A percentile compares a stretch with the other conserved stretches of the same genome.
phyloP scores from a whole-genome alignment of 2,329 filamentous ascomycete species.

The Periconia sp. region DNA sequence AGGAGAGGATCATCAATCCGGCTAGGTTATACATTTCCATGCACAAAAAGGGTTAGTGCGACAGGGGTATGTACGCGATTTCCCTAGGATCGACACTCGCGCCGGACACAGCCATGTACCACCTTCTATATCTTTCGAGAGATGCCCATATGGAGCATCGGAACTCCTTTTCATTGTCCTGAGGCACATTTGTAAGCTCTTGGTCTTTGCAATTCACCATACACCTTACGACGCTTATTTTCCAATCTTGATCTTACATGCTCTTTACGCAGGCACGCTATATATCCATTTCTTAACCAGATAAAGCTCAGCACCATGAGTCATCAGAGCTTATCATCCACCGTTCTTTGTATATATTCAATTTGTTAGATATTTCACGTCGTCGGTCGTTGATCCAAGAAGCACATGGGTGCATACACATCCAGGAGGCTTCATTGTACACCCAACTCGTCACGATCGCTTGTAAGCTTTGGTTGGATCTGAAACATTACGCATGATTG shows the following conservation, averaged over 20 bases:
- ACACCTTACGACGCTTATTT: background rate
- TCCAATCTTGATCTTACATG: background rate
- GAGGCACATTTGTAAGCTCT: background rate
- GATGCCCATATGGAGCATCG: background rate
- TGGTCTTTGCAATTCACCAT: background rate
- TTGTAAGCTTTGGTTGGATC: too few species aligned
- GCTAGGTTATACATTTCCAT: background rate
- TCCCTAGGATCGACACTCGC: background rate
- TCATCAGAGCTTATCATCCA: background rate
- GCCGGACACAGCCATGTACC: background rate
- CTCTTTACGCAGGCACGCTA: conserved; percentile 1
- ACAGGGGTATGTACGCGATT: background rate
- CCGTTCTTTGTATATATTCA: too few species aligned
- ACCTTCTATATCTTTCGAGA: background rate
- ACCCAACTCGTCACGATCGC: too few species aligned
- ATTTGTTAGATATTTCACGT: too few species aligned
- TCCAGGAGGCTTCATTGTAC: too few species aligned
- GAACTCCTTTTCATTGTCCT: background rate
- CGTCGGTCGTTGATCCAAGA: too few species aligned
- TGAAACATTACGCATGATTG: too few species aligned
- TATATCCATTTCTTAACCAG: background rate
- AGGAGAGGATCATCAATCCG: background rate
- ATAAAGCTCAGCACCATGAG: background rate
- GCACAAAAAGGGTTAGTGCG: background rate
- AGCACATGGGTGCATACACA: too few species aligned